Percentiles rank a stretch among this genome's conserved stretches.
Evolutionary conservation across 2,329 filamentous ascomycete genomes (phyloP).

Genomic region (Claviceps purpurea): DNA sequence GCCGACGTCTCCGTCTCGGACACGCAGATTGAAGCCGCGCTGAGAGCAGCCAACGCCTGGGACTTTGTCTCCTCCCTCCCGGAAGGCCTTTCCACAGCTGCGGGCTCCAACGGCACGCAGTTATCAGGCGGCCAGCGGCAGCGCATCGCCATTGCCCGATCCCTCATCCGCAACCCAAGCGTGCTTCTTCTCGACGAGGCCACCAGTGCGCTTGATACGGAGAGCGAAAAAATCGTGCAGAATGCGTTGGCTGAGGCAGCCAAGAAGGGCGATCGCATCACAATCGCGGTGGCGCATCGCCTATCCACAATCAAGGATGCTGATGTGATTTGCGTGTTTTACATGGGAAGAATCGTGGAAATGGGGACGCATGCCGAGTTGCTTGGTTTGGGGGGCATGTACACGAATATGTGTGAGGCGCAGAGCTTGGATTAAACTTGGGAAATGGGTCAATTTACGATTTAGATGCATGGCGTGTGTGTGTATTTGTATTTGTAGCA

Average conservation of each 20-base stretch:
- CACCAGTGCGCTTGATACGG: conserved; percentile 84
- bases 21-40: conserved; percentile 28
- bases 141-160: conserved; percentile 10
- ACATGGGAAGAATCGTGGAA: conserved; percentile 41
- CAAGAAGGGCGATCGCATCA: conserved; percentile 72
- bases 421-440: neutral
- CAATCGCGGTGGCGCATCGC: conserved; percentile 86
- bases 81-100: conserved; percentile 77
- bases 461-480: no score
- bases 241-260: conserved; percentile 62
- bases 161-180: conserved; percentile 67
- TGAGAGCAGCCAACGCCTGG: conserved; percentile 33
- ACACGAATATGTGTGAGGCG: conserved; percentile 29
- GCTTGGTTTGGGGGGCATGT: conserved; percentile 30
- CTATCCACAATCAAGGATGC: conserved; percentile 76
- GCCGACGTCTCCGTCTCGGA: conserved; percentile 13
- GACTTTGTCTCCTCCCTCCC: conserved; percentile 65
- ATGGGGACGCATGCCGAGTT: conserved; percentile 43
- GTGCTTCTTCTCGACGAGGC: conserved; percentile 91
- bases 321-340: conserved; percentile 48
- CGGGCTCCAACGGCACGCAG: conserved; percentile 43
- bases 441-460: no score
- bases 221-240: conserved; percentile 87
- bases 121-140: conserved; percentile 10
- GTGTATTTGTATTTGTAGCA: no score